Base-by-base conservation (phyloP, 108 stramenopile genomes). In the Nitzschia sp. region DNA sequence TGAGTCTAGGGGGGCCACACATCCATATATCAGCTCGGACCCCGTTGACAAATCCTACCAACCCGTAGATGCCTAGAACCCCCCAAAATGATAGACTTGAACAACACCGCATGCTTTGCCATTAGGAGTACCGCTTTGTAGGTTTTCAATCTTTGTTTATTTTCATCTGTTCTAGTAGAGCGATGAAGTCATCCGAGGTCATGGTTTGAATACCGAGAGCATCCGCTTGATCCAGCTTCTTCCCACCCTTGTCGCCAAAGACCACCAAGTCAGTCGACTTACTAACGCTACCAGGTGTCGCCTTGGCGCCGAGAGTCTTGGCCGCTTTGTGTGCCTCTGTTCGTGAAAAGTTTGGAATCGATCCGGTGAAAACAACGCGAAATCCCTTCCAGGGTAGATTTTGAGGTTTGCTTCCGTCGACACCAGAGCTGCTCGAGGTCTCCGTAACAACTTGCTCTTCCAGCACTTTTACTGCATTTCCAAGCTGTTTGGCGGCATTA, bases 281-380 rank as follows among this genome's bases (percentile, higher is more conserved):
- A 59, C 82, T 88, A 15, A 94, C 70, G 26, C 82, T 84, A 1
- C 77, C 79, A 4, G 93, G 86, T 31, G 90, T 90, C 1, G 82
- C 49, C 46, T 82, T 88, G 8, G 90, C 93, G 33, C 93, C 93
- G 32, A 87, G 66, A 26, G 45, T 42, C 64, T 73, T 88, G 19
- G 85, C 93, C 46, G 66, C 15, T 26, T 72, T 63, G 36, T 91
- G 80, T 33, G 88, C 88, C 31, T 68, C 66, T 4, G 47, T 59
- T 59, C 93, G 61, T 18, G 86, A 70, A 70, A 87, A 75, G 48
- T 55, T 68, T 13, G 85, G 82, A 31, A 94, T 46, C 8, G 84
- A 66, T 59, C 93, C 93, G 8, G 93, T 94, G 54, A 94, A 91
- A 18, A 94, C 93, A 6, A 94, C 81, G 0, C 79, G 72, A 72